Evolutionary conservation across 2,329 filamentous ascomycete species (phyloP), one percentile per base, ranked within the genome.

Genomic region (Exophiala viscosa): DNA sequence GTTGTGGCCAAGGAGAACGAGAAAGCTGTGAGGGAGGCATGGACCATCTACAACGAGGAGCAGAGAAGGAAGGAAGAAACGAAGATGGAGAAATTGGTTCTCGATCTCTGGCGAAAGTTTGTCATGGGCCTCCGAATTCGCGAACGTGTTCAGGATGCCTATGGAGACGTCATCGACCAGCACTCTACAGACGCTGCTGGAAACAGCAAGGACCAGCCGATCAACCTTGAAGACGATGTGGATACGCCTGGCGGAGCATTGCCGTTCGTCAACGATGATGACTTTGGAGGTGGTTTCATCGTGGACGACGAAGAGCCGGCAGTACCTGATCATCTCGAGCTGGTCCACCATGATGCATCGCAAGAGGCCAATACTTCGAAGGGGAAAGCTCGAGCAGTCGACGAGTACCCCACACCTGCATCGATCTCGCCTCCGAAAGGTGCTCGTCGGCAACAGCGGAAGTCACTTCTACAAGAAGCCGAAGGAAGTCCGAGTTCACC

Each of bases 21-120:
- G 55, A 82, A 85, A 13, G 67, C 80, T 32, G 79, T 96, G 1
- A 83, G 88, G 66, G 86, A 89, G 64, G 87, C 91, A 57, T 87
- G 95, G 74, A 80, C 83, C 35, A 85, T 84, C 50, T 87, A 93
- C 56, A 87, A 89, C 60, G 83, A 80, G 4, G 90, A 95, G 67
- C 81, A 84, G 47, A 76, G 77, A 44, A 82, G 86, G 45, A 92
- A 90, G 63, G 90, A 95, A 65, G 85, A 93, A 54, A 86, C 87
- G 54, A 96, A 96, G 71, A 79, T 87, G 6, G 82, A 86, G 46
- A 90, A 87, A 57, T 77, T 81, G 10, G 84, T 87, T 1, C 66
- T 97, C 41, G 80, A 79, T 1, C 81, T 84, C 60, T 99, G 93
- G 93, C 82, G 88, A 52, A 95, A 88, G 69, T 89, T 96, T 62